phyloP scores from a whole-genome alignment of 148 eudicot genomes.

The Salicornia ramosissima region DNA sequence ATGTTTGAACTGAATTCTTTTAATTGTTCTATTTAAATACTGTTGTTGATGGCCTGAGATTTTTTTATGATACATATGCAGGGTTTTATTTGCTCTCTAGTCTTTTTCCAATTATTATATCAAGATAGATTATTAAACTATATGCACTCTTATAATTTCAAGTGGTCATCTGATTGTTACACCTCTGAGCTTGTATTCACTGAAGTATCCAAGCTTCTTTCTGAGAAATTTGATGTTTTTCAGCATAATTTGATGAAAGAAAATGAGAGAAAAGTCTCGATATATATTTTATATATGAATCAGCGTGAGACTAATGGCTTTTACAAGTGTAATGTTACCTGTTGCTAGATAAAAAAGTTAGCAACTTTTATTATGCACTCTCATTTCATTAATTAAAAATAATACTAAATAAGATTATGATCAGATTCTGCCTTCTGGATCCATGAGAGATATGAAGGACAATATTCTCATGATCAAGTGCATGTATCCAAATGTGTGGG shows the following conservation, averaged over 20 bases:
- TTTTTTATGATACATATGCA: not conserved
- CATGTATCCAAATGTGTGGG: not conserved
- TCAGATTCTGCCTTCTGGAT: not conserved
- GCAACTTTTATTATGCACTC: too few relatives aligned
- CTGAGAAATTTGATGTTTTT: not conserved
- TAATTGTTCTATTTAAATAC: not conserved
- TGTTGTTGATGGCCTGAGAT: not conserved
- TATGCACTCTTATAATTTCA: not conserved
- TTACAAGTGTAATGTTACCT: not conserved
- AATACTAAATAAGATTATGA: not conserved
- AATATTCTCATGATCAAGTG: not conserved
- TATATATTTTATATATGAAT: too few relatives aligned
- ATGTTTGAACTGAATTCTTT: not conserved
- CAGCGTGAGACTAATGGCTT: too few relatives aligned
- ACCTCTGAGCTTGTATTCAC: not conserved
- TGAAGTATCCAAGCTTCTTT: not conserved
- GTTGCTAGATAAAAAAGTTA: too few relatives aligned
- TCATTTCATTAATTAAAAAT: too few relatives aligned
- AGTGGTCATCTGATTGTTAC: not conserved
- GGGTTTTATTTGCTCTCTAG: not conserved
- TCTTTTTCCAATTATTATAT: too few relatives aligned
- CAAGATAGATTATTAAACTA: not conserved
- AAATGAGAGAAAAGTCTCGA: too few relatives aligned
- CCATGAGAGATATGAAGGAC: not conserved
- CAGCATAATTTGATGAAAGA: too few relatives aligned